phyloP scores from a whole-genome alignment of 176 grass and related monocot species.

The Miscanthus lutarioriparius region DNA sequence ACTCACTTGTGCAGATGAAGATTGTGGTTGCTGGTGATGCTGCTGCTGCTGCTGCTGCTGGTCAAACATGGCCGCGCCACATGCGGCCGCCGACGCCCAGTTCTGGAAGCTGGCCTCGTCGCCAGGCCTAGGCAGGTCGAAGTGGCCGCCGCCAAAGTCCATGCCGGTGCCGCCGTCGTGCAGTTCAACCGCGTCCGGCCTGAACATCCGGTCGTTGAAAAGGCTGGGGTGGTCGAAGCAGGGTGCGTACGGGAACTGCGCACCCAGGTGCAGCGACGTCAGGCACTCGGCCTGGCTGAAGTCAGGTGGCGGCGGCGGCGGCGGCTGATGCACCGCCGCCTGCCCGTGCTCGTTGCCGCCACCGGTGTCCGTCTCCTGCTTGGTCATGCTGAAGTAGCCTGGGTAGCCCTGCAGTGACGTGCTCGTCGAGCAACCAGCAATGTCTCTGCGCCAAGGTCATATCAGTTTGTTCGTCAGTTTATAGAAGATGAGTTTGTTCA shows the following conservation, averaged over 20 bases:
- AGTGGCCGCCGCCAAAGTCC: constrained; percentile 44
- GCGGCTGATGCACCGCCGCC: constrained; percentile 21
- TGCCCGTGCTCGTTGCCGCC: constrained; percentile 38
- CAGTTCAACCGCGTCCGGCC: constrained; percentile 42
- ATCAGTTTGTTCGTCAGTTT: neutral
- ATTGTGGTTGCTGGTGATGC: constrained; percentile 45
- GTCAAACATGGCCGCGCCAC: constrained; percentile 49
- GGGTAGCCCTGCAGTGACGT: constrained; percentile 56
- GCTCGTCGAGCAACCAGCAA: constrained; percentile 53
- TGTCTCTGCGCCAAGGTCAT: constrained; percentile 35
- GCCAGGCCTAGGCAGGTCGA: constrained; percentile 51
- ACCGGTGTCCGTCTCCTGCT: constrained; percentile 37
- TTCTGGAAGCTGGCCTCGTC: constrained; percentile 73
- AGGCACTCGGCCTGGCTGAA: constrained; percentile 51
- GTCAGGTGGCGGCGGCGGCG: neutral
- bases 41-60: constrained; percentile 35
- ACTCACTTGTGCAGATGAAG: constrained; percentile 58
- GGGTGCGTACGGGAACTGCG: constrained; percentile 47
- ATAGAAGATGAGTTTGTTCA: neutral
- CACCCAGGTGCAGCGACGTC: constrained; percentile 46
- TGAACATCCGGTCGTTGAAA: constrained; percentile 52
- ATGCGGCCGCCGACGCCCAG: constrained; percentile 57
- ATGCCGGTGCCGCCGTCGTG: constrained; percentile 19
- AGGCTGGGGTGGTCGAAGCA: constrained; percentile 45
- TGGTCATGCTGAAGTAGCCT: constrained; percentile 53